Evolutionary conservation across 441 rosid genomes (phyloP).

Genomic region (Croton laevigatus): DNA sequence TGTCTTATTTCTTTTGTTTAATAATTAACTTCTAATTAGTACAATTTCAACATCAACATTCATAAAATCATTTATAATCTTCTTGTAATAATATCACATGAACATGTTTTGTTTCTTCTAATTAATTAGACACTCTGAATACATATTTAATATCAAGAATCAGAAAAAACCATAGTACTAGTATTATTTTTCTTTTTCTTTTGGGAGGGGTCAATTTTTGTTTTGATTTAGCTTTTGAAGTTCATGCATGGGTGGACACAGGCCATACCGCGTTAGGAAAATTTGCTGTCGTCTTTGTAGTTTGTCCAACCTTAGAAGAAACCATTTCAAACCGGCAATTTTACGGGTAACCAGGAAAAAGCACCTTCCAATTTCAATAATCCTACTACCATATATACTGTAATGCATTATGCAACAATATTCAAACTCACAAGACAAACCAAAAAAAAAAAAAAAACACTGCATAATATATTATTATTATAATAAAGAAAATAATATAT

Average conservation of each 20-base stretch:
- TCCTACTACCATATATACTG: conserved; percentile 6
- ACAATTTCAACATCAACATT: too few species aligned
- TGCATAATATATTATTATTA: not conserved
- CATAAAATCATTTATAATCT: too few species aligned
- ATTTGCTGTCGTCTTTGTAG: conserved; percentile 15
- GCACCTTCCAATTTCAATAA: conserved; percentile 22
- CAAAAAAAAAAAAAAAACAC: too few species aligned
- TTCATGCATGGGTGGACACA: conserved; percentile 40
- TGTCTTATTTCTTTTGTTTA: too few species aligned
- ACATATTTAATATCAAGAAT: too few species aligned
- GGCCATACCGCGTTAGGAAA: conserved; percentile 32
- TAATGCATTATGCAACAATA: conserved; percentile 20
- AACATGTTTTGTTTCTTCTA: not conserved
- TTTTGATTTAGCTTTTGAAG: conserved; percentile 21
- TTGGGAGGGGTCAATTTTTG: not conserved
- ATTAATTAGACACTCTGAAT: too few species aligned
- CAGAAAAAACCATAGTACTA: too few species aligned
- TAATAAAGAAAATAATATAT: conserved; percentile 2
- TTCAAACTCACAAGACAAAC: not conserved
- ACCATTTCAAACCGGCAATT: conserved; percentile 33
- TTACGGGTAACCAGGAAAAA: conserved; percentile 33
- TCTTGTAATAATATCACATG: conserved; percentile 12
- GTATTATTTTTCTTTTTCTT: not conserved
- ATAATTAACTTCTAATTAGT: too few species aligned
- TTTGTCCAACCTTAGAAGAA: conserved; percentile 28